Base-by-base conservation (phyloP, 352 stramenopile species). In the Pythium chondricola region DNA sequence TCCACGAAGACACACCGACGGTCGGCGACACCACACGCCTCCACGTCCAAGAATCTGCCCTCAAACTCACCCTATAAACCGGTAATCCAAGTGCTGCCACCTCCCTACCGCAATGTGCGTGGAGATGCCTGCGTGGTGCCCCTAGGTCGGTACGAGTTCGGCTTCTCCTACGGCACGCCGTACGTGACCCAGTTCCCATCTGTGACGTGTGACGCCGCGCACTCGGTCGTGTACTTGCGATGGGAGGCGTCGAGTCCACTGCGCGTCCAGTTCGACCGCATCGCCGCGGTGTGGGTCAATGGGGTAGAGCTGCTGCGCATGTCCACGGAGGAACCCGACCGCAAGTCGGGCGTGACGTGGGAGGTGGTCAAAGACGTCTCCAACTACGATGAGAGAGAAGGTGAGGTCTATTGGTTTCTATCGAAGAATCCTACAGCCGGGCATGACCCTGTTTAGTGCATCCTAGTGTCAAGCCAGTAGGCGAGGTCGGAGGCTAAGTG, bases 271-370 rank as follows among this genome's bases (percentile, higher is more conserved):
- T 91, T 67, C 48, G 80, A 91, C 45, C 80, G 77, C 46, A 75
- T 87, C 50, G 80, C 69, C 5, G 80, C 74, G 2, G 71, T 87
- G 6, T 91, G 77, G 76, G 56, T 86, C 50, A 84, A 85, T 45
- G 70, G 71, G 18, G 57, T 82, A 46, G 79, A 90, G 47, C 51
- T 91, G 36, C 67, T 91, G 21, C 71, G 80, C 22, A 88, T 78
- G 43, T 88, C 80, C 11, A 89, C 80, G 3, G 64, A 82, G 32
- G 80, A 91, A 38, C 80, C 80, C 4, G 67, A 63, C 33, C 61
- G 67, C 25, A 57, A 61, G 22, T 40, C 63, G 6, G 63, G 63
- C 14, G 70, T 82, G 29, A 54, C 47, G 22, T 90, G 80, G 80
- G 47, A 76, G 22, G 63, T 92, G 40, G 61, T 59, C 26, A 88